phyloP scores from a whole-genome alignment of 1,139 yeast species.

The Yamadazyma dendronema region DNA sequence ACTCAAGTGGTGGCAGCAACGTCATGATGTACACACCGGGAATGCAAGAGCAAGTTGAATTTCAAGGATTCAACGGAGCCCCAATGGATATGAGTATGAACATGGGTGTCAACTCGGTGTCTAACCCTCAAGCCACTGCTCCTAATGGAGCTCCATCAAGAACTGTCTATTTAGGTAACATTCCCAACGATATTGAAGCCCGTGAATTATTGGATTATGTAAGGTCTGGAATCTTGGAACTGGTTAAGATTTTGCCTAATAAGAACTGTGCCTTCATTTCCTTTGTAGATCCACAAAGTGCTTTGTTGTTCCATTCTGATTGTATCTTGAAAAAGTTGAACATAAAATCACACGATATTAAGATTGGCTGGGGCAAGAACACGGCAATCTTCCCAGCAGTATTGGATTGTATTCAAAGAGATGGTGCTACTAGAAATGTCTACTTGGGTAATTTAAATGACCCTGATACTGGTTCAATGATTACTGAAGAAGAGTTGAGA shows the following conservation, averaged over 20 bases:
- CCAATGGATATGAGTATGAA: constrained; percentile 5
- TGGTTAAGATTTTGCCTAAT: constrained; percentile 54
- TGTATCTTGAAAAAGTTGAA: constrained; percentile 57
- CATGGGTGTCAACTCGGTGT: background rate
- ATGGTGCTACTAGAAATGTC: constrained; percentile 90
- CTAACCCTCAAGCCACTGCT: background rate
- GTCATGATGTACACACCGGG: constrained; percentile 7
- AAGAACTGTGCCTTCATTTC: constrained; percentile 63
- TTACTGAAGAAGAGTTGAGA: constrained; percentile 57
- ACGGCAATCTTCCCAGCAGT: constrained; percentile 68
- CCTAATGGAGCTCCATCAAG: constrained; percentile 51
- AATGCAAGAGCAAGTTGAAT: constrained; percentile 4
- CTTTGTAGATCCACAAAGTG: constrained; percentile 61
- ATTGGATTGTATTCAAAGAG: constrained; percentile 70
- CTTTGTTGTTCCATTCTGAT: constrained; percentile 60
- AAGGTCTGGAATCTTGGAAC: constrained; percentile 86
- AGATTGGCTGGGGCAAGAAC: constrained; percentile 71
- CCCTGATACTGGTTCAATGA: constrained; percentile 42
- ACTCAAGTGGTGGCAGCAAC: constrained; percentile 4
- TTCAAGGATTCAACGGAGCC: background rate
- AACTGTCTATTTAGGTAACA: constrained; percentile 87
- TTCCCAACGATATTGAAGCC: constrained; percentile 79
- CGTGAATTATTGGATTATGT: constrained; percentile 86
- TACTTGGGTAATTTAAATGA: constrained; percentile 72
- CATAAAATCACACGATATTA: constrained; percentile 55